Evolutionary conservation across 208 protist species (phyloP).

Genomic region (Acanthamoeba lenticulata): DNA sequence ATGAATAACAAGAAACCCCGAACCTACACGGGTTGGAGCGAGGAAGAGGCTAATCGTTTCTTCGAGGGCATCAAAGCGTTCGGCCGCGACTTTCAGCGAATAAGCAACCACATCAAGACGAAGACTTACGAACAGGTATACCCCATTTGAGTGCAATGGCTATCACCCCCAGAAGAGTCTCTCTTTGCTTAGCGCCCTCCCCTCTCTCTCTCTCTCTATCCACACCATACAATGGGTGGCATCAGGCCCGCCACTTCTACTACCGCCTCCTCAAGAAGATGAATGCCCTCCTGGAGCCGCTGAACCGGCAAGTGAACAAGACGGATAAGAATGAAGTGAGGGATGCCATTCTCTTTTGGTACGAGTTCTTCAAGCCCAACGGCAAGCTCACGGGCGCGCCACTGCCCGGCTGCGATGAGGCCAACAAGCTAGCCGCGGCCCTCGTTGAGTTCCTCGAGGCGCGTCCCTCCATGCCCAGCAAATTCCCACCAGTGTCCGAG

Average conservation of each 20-base stretch:
- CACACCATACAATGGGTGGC: background rate
- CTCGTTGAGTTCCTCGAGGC: background rate
- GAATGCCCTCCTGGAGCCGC: background rate
- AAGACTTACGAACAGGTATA: conserved; percentile 42
- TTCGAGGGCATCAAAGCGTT: conserved; percentile 48
- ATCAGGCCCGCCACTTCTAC: conserved; percentile 60
- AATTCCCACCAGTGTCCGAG: background rate
- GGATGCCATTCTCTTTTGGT: conserved; percentile 34
- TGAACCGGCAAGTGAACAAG: conserved; percentile 23
- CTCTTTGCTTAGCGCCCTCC: too few relatives aligned
- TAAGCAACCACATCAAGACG: background rate
- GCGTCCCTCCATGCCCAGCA: background rate
- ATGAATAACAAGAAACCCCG: background rate
- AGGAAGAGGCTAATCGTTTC: conserved; percentile 7
- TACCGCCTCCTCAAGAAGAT: conserved; percentile 54
- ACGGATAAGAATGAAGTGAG: conserved; percentile 4
- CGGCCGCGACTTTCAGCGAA: background rate
- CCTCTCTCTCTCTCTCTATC: too few relatives aligned
- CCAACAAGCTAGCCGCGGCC: background rate
- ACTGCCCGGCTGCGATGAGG: background rate
- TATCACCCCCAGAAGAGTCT: too few relatives aligned
- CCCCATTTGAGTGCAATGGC: background rate
- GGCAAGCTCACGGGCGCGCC: background rate
- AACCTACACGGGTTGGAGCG: conserved; percentile 29
- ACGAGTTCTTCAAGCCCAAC: conserved; percentile 54